Evolutionary conservation across 2,329 filamentous ascomycete genomes (phyloP).

Genomic region (Fusarium drepaniforme): DNA sequence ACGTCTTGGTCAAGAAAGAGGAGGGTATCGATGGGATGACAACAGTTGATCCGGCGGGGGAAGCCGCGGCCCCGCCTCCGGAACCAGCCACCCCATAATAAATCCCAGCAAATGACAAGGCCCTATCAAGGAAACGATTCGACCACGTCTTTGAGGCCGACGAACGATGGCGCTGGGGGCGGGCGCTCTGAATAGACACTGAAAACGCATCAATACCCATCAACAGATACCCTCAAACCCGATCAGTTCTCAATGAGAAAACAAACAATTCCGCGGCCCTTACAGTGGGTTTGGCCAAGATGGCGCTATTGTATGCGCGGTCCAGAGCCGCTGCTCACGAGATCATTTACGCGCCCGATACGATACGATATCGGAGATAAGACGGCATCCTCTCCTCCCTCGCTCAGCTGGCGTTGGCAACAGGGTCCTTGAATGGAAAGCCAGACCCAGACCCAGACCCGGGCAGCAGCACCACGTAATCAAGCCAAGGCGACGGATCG

Average conservation of each 20-base stretch:
- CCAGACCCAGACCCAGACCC: constrained; percentile 13
- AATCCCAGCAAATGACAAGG: constrained; percentile 18
- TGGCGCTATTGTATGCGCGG: constrained; percentile 35
- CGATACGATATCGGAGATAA: constrained; percentile 49
- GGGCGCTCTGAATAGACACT: constrained; percentile 10
- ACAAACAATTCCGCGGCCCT: neutral
- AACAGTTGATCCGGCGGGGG: constrained; percentile 19
- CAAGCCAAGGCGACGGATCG: constrained; percentile 35
- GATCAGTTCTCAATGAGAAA: constrained; percentile 12
- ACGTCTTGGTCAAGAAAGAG: constrained; percentile 46
- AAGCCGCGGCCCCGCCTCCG: constrained; percentile 37
- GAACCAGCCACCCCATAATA: constrained; percentile 38
- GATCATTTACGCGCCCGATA: constrained; percentile 32
- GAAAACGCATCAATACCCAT: constrained; percentile 36
- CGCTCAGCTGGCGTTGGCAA: constrained; percentile 10
- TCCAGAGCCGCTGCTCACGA: constrained; percentile 37
- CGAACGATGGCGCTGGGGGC: constrained; percentile 12
- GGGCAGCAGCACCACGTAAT: constrained; percentile 35
- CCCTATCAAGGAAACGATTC: constrained; percentile 30
- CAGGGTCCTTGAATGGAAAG: constrained; percentile 14
- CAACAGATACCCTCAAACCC: constrained; percentile 21
- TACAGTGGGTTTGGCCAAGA: constrained; percentile 14
- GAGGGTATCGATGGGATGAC: constrained; percentile 36
- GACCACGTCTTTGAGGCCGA: constrained; percentile 35
- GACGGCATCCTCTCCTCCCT: constrained; percentile 10